Percentiles rank a stretch among this genome's conserved stretches.
Evolutionary conservation across 2,329 filamentous ascomycete species (phyloP).

Genomic region (Hypoxylon sp.): DNA sequence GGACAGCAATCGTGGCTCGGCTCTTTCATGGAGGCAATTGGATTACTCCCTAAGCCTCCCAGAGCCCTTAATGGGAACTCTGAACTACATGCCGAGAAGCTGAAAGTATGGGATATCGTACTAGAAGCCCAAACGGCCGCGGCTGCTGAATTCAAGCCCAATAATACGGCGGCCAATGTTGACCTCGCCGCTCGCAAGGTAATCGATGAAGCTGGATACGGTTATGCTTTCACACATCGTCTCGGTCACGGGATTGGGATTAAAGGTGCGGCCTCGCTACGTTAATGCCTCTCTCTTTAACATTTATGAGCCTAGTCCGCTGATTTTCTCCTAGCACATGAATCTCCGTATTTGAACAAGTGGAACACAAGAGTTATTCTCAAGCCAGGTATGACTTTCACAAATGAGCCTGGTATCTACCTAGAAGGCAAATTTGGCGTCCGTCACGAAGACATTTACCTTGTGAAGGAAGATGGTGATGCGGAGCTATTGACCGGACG

Average conservation of each 20-base stretch:
- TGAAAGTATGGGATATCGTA: slow-evolving; percentile 72
- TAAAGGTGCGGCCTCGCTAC: slow-evolving; percentile 58
- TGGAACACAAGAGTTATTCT: slow-evolving; percentile 66
- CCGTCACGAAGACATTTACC: slow-evolving; percentile 73
- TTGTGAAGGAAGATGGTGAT: slow-evolving; percentile 67
- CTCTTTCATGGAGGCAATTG: slow-evolving; percentile 10
- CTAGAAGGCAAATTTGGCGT: slow-evolving; percentile 72
- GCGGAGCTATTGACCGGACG: slow-evolving; percentile 69
- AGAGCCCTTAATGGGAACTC: slow-evolving; percentile 9
- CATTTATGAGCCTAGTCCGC: not conserved
- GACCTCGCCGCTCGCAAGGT: slow-evolving; percentile 72
- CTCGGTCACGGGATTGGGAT: slow-evolving; percentile 76
- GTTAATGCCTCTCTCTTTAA: not conserved
- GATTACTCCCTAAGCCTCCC: not conserved
- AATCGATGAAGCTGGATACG: slow-evolving; percentile 72
- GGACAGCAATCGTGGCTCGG: not conserved
- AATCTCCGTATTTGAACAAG: slow-evolving; percentile 75
- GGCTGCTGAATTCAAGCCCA: slow-evolving; percentile 64
- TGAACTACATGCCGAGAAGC: slow-evolving; percentile 62
- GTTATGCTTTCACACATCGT: slow-evolving; percentile 71
- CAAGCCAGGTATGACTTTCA: slow-evolving; percentile 73
- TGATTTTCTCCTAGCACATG: slow-evolving; percentile 62
- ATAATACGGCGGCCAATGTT: slow-evolving; percentile 70
- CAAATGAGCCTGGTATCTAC: slow-evolving; percentile 75
- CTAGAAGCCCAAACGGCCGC: slow-evolving; percentile 73